Conservation (phyloP, 2,329 filamentous ascomycete species). For the Sporothrix sp. region DNA sequence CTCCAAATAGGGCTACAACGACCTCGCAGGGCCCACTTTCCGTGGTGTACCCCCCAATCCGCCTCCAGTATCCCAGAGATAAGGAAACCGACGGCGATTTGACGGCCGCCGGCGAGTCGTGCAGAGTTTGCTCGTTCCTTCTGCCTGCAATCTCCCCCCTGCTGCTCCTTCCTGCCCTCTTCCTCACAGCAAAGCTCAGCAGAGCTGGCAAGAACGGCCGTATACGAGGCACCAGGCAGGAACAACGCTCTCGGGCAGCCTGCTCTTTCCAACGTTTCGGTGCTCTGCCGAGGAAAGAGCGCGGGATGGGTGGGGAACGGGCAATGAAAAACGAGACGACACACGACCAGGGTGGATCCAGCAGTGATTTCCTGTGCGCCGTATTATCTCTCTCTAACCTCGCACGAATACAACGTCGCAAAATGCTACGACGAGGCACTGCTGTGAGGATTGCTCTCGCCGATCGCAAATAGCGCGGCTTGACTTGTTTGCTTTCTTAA, state of each 20-base stretch:
- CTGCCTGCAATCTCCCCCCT: neutral
- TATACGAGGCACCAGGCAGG: too few species aligned
- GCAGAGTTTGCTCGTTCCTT: neutral
- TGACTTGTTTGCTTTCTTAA: too few species aligned
- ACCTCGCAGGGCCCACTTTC: neutral
- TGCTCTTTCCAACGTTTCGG: neutral
- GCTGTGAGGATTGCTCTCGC: too few species aligned
- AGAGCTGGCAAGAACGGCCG: too few species aligned
- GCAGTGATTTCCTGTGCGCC: too few species aligned
- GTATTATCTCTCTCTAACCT: too few species aligned
- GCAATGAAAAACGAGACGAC: neutral
- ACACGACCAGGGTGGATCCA: conserved; percentile 3
- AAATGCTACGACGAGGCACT: too few species aligned
- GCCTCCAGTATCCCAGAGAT: conserved; percentile 12
- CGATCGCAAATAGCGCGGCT: too few species aligned
- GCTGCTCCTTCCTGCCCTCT: neutral
- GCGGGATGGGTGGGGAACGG: conserved; percentile 4
- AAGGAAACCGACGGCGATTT: conserved; percentile 18
- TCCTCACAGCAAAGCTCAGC: too few species aligned
- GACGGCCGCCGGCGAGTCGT: conserved; percentile 8
- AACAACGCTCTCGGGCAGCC: neutral
- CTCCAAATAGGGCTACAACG: neutral
- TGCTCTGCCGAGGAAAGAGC: neutral
- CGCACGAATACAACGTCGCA: too few species aligned
- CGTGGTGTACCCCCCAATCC: neutral